Base-by-base conservation (phyloP, 345 rosid species). In the Isatis tinctoria region DNA sequence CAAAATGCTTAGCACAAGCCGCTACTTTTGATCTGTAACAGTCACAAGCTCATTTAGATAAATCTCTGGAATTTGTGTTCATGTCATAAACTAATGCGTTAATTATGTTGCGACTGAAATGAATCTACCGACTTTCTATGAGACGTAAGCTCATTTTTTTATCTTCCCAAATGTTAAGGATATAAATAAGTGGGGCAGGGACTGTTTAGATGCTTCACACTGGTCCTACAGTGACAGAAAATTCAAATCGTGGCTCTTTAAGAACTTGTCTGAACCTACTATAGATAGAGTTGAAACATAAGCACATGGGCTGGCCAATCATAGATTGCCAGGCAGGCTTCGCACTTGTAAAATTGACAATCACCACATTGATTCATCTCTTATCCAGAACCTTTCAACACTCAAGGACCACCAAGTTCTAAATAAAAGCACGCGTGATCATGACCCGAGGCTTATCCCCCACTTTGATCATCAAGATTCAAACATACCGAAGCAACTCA, bases 1-100 rank as follows among this genome's bases (percentile, higher is more conserved):
- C 85, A 60, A 80, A 84, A 54, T 84, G 89, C 82, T 85, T 85
- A 6, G 89, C 87, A 60, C 87, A 85, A 17, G 87, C 87, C 8
- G 84, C 87, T 1, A 86, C 87, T 10, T 84, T 84, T 64, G 79
- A 67, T 70, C 87, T 86, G 83, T 39, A 6, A 65, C 26, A 47
- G 28, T 37, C 32, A 65, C 30, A 65, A 62, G 27, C 44, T 18
- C 44, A 54, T 44, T 35, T 28, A 10, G 10, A 56, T 64, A 26
- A 32, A 37, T 24, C 49, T 45, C 24, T 22, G 54, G 10, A 41
- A 13, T 7, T 3, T 43, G 47, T 69, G 54, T 47, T 10, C 60
- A 30, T 49, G 26, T 20, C 36, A 41, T 10, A 51, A 9, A 28
- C 36, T 49, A 49, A 47, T 37, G 4, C 6, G 51, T 40, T 40